phyloP scores from a whole-genome alignment of 2,329 filamentous ascomycete species.

The Neofusicoccum ribis region DNA sequence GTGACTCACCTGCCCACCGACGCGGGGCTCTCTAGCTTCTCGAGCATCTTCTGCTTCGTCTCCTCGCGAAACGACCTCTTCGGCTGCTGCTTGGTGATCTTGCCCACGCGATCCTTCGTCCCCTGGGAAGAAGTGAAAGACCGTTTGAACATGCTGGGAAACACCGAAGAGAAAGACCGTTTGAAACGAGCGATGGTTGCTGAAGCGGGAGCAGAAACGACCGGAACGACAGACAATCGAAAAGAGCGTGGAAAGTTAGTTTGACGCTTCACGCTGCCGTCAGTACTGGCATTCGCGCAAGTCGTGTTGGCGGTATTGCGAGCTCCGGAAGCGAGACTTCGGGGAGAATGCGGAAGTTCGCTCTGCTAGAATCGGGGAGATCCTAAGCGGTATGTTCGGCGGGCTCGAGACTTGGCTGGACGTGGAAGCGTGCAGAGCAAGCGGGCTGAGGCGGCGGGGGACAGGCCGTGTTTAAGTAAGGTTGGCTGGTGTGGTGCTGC shows the following conservation, averaged over 20 bases:
- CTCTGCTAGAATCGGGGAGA: slow-evolving; percentile 6
- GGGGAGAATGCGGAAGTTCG: neutral
- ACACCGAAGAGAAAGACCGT: slow-evolving; percentile 43
- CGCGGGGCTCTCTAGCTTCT: slow-evolving; percentile 67
- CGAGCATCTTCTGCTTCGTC: slow-evolving; percentile 83
- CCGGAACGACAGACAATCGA: neutral
- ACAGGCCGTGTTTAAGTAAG: neutral
- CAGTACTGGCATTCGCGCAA: slow-evolving; percentile 3
- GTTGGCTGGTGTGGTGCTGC: slow-evolving; percentile 2
- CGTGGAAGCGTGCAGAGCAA: slow-evolving; percentile 1
- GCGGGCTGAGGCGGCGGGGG: neutral
- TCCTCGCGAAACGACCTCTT: slow-evolving; percentile 78
- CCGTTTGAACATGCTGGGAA: slow-evolving; percentile 81
- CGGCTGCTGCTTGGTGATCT: slow-evolving; percentile 74
- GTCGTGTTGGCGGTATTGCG: slow-evolving; percentile 5
- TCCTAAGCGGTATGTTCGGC: slow-evolving; percentile 8
- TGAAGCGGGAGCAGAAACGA: neutral
- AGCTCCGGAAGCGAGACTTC: slow-evolving; percentile 16
- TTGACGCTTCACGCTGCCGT: slow-evolving; percentile 17
- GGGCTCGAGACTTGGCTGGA: slow-evolving; percentile 7
- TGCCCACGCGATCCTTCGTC: slow-evolving; percentile 79
- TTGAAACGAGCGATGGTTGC: neutral
- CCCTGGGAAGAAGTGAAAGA: slow-evolving; percentile 64
- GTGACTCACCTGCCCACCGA: slow-evolving; percentile 48
- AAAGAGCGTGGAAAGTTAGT: slow-evolving; percentile 19